Percentiles rank a stretch among this genome's conserved stretches.
Conservation (phyloP, 2,329 filamentous ascomycete genomes). For the Diplodia seriata region DNA sequence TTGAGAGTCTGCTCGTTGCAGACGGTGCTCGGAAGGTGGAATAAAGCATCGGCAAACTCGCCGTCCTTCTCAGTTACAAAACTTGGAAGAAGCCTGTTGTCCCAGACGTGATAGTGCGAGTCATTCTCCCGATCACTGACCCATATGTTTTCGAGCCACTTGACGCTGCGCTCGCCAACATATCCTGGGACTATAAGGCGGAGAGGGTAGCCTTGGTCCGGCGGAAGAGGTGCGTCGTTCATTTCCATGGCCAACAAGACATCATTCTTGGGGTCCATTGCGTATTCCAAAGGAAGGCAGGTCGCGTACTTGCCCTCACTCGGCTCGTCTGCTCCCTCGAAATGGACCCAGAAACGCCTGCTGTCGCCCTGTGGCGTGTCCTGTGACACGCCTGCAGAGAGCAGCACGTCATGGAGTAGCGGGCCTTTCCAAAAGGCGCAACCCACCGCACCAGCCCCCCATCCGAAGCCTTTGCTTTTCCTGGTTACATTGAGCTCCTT, state of each 20-base stretch:
- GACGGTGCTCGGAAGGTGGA: conserved; percentile 56
- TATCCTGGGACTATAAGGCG: conserved; percentile 61
- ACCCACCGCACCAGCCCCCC: conserved; percentile 67
- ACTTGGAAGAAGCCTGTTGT: conserved; percentile 57
- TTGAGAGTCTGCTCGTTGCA: conserved; percentile 60
- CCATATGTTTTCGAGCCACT: conserved; percentile 58
- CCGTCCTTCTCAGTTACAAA: conserved; percentile 59
- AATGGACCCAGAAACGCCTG: conserved; percentile 55
- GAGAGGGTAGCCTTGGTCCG: conserved; percentile 60
- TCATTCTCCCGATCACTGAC: conserved; percentile 50
- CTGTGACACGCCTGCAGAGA: conserved; percentile 52
- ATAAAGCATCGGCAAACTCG: conserved; percentile 56
- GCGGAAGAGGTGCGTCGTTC: conserved; percentile 56
- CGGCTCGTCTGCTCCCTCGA: conserved; percentile 58
- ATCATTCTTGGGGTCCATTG: conserved; percentile 53
- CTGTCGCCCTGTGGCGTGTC: conserved; percentile 39
- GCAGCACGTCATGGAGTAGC: conserved; percentile 60
- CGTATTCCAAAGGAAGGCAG: conserved; percentile 58
- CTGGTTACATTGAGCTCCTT: conserved; percentile 66
- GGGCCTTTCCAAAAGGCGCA: conserved; percentile 66
- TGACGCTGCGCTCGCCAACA: conserved; percentile 61
- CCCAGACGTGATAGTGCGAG: conserved; percentile 57
- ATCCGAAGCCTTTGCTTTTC: conserved; percentile 66
- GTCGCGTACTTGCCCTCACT: conserved; percentile 59
- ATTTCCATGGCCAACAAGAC: conserved; percentile 60